Conservation (phyloP, 2,329 filamentous ascomycete genomes). For the Beauveria varroae region DNA sequence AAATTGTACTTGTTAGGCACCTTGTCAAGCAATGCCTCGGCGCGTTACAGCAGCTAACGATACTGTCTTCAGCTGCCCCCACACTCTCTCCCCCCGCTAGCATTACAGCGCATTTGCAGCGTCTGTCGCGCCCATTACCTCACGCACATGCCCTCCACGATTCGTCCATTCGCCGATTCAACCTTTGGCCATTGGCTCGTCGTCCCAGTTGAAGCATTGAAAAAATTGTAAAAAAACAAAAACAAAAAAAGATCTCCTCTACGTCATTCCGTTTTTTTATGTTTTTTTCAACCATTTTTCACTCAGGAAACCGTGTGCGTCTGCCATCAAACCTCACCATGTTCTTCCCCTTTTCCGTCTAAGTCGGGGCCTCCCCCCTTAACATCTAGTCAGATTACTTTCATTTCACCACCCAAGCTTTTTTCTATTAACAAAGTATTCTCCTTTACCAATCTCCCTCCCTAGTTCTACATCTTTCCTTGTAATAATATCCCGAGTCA, state of each 20-base stretch:
- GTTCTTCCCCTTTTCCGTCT: neutral
- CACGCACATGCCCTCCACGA: constrained; percentile 3
- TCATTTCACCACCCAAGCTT: neutral
- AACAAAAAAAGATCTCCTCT: neutral
- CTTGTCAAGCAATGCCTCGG: neutral
- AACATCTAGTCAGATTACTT: neutral
- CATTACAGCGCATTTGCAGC: neutral
- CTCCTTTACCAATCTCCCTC: neutral
- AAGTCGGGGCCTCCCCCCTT: neutral
- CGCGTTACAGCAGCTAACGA: too few species aligned
- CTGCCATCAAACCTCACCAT: neutral
- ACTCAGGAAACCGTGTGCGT: neutral
- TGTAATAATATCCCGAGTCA: neutral
- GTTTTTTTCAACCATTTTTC: neutral
- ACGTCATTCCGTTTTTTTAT: neutral
- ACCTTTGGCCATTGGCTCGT: neutral
- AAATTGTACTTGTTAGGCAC: too few species aligned
- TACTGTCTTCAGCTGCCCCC: neutral
- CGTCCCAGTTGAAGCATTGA: neutral
- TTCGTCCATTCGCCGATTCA: constrained; percentile 3
- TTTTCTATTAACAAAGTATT: too few species aligned
- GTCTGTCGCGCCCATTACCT: neutral
- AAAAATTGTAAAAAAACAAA: neutral
- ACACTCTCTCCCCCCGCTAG: neutral
- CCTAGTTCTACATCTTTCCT: neutral